Base-by-base conservation (phyloP, 352 stramenopile species). In the Phytophthora melonis region DNA sequence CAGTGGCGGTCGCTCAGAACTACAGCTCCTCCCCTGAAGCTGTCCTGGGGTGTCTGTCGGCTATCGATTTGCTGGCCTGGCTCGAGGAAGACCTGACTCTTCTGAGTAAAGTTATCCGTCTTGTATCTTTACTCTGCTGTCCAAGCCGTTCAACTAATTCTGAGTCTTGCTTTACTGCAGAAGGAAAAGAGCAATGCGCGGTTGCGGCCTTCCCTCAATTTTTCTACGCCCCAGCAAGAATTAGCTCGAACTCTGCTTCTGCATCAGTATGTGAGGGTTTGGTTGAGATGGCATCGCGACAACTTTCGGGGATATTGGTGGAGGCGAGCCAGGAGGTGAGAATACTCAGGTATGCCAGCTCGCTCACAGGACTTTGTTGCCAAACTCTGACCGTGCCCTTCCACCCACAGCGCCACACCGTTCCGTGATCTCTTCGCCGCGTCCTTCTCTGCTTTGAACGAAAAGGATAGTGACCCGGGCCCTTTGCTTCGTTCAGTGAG, bases 11-110 rank as follows among this genome's bases (percentile, higher is more conserved):
- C 39, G 50, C 88, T 43, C 72, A 71, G 3, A 68, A 81, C 11
- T 66, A 72, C 30, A 60, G 66, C 7, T 55, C 53, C 21, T 0
- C 19, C 3, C 64, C 47, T 23, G 77, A 78, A 41, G 49, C 74
- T 3, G 61, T 92, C 23, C 78, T 90, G 0, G 87, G 84, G 0
- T 72, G 54, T 36, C 53, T 92, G 21, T 78, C 72, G 27, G 70
- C 79, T 0, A 78, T 84, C 23, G 83, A 87, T 41, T 54, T 89
- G 11, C 64, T 93, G 18, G 47, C 75, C 36, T 93, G 87, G 84
- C 65, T 92, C 11, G 68, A 86, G 3, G 70, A 88, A n/a, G 83
- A 92, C 39, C 52, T 91, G 23, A 78, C 81, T 18, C 58, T 92
- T 2, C 63, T 92, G 56, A 89, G 84, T 92, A 75, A 63, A 13